These are phyloP conservation scores for Penicillium verhagenii DNA, from an alignment of 495 filamentous ascomycete genomes.

Conservation along the genomic window DNA sequence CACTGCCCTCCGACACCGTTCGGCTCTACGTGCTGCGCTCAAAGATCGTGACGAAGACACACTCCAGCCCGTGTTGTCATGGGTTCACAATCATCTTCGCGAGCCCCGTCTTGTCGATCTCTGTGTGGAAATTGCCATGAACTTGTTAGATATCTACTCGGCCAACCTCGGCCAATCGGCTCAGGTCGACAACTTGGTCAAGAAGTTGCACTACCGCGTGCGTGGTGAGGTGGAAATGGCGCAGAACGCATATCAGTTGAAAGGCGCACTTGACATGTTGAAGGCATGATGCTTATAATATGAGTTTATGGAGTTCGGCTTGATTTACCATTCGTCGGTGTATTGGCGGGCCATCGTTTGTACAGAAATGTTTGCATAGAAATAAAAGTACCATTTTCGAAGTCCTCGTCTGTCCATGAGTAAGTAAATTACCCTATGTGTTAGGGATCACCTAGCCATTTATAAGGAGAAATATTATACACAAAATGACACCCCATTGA, in stretches of 20 bases:
- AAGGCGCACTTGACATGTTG: slow-evolving; percentile 83
- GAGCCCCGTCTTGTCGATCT: slow-evolving; percentile 76
- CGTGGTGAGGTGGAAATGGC: slow-evolving; percentile 75
- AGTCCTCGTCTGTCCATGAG: not conserved
- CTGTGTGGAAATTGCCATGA: slow-evolving; percentile 74
- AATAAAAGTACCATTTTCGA: slow-evolving; percentile 23
- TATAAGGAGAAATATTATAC: too few species aligned
- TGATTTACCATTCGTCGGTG: slow-evolving; percentile 24
- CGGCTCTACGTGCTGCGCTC: slow-evolving; percentile 78
- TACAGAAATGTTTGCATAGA: slow-evolving; percentile 36
- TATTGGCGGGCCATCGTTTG: slow-evolving; percentile 32
- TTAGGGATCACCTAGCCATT: too few species aligned
- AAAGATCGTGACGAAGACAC: slow-evolving; percentile 78
- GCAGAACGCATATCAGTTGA: slow-evolving; percentile 72
- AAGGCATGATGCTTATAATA: slow-evolving; percentile 23
- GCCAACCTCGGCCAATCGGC: slow-evolving; percentile 71
- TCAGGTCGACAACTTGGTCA: slow-evolving; percentile 67
- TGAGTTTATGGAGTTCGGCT: slow-evolving; percentile 29
- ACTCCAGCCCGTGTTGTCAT: slow-evolving; percentile 77
- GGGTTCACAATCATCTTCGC: slow-evolving; percentile 74
- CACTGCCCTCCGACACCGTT: slow-evolving; percentile 81
- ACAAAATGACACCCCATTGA: too few species aligned
- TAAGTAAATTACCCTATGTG: too few species aligned
- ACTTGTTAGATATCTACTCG: slow-evolving; percentile 83
- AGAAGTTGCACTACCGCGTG: slow-evolving; percentile 63